Evolutionary conservation across 2,329 filamentous ascomycete genomes (phyloP).

Genomic region (Proliferodiscus dingleyae): DNA sequence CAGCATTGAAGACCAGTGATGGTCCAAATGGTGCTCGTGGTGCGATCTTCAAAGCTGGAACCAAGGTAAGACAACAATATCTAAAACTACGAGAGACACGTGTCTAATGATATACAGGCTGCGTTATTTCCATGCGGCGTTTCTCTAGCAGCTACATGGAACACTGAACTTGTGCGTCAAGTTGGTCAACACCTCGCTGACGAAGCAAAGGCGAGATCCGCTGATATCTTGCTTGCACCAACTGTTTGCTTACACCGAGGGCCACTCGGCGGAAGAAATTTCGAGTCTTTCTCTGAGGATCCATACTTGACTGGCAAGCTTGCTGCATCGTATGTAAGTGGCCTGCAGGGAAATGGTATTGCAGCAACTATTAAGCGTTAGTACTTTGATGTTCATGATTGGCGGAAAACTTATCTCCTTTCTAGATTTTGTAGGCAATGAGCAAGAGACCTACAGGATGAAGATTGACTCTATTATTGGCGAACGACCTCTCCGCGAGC

Average conservation of each 20-base stretch:
- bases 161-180: slow-evolving; percentile 23
- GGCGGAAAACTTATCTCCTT: too few relatives aligned
- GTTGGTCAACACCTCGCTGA: slow-evolving; percentile 27
- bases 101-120: slow-evolving; percentile 27
- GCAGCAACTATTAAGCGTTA: slow-evolving; percentile 25
- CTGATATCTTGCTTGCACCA: slow-evolving; percentile 29
- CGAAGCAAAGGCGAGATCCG: slow-evolving; percentile 28
- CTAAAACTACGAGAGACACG: too few relatives aligned
- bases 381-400: too few relatives aligned
- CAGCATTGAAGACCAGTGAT: slow-evolving; percentile 16
- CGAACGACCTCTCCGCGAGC: slow-evolving; percentile 28
- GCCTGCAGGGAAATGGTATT: slow-evolving; percentile 5
- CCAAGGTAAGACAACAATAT: too few relatives aligned
- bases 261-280: slow-evolving; percentile 28
- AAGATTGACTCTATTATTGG: slow-evolving; percentile 25
- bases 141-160: slow-evolving; percentile 30
- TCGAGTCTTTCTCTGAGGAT: slow-evolving; percentile 31
- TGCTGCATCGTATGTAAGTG: slow-evolving; percentile 27
- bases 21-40: slow-evolving; percentile 31
- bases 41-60: slow-evolving; percentile 24
- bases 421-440: slow-evolving; percentile 30
- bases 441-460: slow-evolving; percentile 28
- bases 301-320: slow-evolving; percentile 28
- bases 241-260: slow-evolving; percentile 19
- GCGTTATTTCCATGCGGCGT: slow-evolving; percentile 28